Evolutionary conservation across 176 grass and related monocot genomes (phyloP).

Genomic region (Oryza officinalis): DNA sequence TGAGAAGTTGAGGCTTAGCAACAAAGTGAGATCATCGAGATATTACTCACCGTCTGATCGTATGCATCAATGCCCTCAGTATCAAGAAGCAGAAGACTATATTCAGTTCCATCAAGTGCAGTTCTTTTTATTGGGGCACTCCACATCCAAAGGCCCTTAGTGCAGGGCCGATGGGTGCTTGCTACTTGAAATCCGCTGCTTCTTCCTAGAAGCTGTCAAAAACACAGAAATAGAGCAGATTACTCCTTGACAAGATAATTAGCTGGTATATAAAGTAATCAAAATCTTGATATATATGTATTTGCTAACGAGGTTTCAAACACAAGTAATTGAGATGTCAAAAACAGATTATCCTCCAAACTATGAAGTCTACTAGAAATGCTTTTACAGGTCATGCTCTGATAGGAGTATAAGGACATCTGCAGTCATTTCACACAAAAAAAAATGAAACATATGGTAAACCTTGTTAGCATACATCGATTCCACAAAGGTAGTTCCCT

Average conservation of each 20-base stretch:
- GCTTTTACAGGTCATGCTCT: neutral
- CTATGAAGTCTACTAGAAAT: neutral
- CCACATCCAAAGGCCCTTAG: constrained; percentile 93
- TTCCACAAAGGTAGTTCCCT: neutral
- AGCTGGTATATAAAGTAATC: neutral
- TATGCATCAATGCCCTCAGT: constrained; percentile 88
- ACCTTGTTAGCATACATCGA: neutral
- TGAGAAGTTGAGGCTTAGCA: neutral
- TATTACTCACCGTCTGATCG: constrained; percentile 65
- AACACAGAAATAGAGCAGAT: constrained; percentile 10
- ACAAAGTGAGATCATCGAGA: constrained; percentile 13
- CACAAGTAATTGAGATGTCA: neutral
- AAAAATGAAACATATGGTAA: constrained; percentile 4
- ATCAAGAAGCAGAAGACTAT: constrained; percentile 72
- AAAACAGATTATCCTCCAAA: neutral
- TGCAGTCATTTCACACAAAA: neutral
- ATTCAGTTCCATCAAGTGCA: constrained; percentile 79
- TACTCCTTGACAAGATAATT: neutral
- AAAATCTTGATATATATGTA: neutral
- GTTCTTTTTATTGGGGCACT: constrained; percentile 73
- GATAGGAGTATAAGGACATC: neutral
- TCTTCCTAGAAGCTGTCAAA: constrained; percentile 66
- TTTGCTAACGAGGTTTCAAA: neutral
- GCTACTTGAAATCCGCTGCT: constrained; percentile 80
- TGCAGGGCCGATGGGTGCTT: constrained; percentile 79